A percentile compares a stretch with the other conserved stretches of the same genome.
Conservation (phyloP, 129 eudicot genomes). For the Dittrichia graveolens region DNA sequence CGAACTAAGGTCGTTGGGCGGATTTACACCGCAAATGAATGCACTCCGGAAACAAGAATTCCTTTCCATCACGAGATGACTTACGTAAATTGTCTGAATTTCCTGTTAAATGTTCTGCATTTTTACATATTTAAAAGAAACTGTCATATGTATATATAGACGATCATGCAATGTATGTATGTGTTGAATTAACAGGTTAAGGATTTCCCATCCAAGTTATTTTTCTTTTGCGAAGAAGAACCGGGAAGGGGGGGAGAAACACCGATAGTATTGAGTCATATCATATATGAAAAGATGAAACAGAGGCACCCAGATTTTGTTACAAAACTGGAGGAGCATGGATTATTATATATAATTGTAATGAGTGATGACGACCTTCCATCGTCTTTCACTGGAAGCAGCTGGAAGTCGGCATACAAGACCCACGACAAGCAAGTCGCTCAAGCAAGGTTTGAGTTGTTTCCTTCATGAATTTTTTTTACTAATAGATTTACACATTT, state of each 20-base stretch:
- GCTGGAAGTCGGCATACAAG: constrained; percentile 83
- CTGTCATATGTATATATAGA: neutral
- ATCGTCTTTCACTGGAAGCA: constrained; percentile 57
- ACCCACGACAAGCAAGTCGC: constrained; percentile 65
- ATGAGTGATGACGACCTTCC: constrained; percentile 66
- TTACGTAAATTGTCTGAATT: constrained; percentile 15
- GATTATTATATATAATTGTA: constrained; percentile 53
- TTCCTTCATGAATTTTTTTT: too few species aligned
- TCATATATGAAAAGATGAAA: constrained; percentile 64
- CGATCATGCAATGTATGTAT: neutral
- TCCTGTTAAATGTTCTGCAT: neutral
- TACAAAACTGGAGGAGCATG: constrained; percentile 54
- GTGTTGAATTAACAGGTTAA: neutral
- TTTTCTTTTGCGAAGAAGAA: constrained; percentile 69
- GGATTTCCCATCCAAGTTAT: too few species aligned
- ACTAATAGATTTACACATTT: neutral
- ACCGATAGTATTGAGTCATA: constrained; percentile 66
- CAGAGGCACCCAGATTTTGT: constrained; percentile 64
- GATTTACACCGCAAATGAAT: constrained; percentile 25
- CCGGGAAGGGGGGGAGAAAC: constrained; percentile 80
- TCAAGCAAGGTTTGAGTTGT: constrained; percentile 55
- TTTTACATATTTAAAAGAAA: neutral
- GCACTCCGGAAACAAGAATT: constrained; percentile 27
- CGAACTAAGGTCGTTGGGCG: constrained; percentile 47
- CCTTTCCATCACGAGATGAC: constrained; percentile 26